Base-by-base conservation (phyloP, 2,329 filamentous ascomycete species). In the Paraconiothyrium sp. region DNA sequence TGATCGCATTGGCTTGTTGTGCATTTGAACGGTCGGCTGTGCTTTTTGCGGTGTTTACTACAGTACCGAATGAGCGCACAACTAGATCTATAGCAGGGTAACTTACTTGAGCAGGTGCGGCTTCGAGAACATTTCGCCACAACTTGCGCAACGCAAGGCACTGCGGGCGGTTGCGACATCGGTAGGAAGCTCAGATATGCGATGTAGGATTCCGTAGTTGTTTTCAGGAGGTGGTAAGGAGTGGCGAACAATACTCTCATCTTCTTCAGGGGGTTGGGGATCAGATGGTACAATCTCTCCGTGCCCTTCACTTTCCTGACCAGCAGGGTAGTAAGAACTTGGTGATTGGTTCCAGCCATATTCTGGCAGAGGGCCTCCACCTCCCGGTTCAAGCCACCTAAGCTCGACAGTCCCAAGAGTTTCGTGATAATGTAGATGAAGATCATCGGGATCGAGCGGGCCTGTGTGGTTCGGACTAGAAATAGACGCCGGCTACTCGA, bases 351-450 rank as follows among this genome's bases (percentile, higher is more conserved):
- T 35, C 49, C 49, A 59, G 37, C 2, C 32, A 59, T 54, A 39
- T 55, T 59, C 39, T 16, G 50, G 57, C n/a, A 59, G 43, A 24
- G 57, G 57, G 50, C 57, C 57, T 54, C 50, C 57, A 54, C 54
- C 55, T 1, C 57, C 57, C 8, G 34, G n/a, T 9, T 59, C 39
- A 55, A 59, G 24, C 50, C 57, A 59, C 27, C 27, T 41, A 55
- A 50, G 57, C 48, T 59, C 57, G 39, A 59, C 43, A 24, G 54
- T 54, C 49, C n/a, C 9, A 32, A 55, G 49, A 41, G 39, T 11
- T 39, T 37, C 41, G 20, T 8, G 16, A 4, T 44, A 16, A 44
- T 44, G 35, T 51, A 46, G 24, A 35, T 27, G 22, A 54, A 30
- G 43, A 24, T 48, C 48, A 47, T 48, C 41, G 41, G 37, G 57